Evolutionary conservation across 176 grass and related monocot genomes (phyloP).

Genomic region (Oryza nivara): DNA sequence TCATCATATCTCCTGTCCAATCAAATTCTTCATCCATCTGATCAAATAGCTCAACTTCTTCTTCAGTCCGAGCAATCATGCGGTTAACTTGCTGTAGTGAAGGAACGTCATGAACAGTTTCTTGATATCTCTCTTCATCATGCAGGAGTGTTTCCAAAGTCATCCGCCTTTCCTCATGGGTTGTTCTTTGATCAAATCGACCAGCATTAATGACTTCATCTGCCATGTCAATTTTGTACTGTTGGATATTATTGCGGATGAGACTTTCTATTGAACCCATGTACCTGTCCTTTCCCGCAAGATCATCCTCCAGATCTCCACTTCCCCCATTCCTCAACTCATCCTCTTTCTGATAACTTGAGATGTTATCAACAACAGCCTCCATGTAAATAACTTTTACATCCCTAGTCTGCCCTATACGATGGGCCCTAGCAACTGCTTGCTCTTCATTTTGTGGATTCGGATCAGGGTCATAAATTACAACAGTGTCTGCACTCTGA

Average conservation of each 20-base stretch:
- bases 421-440: conserved; percentile 97
- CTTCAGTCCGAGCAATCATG: conserved; percentile 96
- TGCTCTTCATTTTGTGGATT: conserved; percentile 99
- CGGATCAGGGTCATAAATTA: conserved; percentile 98
- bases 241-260: conserved; percentile 97
- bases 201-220: conserved; percentile 99
- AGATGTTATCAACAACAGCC: conserved; percentile 93
- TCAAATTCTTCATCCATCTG: conserved; percentile 99
- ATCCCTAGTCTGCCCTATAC: conserved; percentile 97
- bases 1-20: conserved; percentile 93
- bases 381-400: conserved; percentile 99
- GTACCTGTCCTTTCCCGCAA: conserved; percentile 95
- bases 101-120: conserved; percentile 95
- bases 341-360: conserved; percentile 99
- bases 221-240: conserved; percentile 99
- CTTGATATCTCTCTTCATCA: conserved; percentile 97
- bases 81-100: conserved; percentile 97
- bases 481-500: conserved; percentile 98
- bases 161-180: conserved; percentile 95
- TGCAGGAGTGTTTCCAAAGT: conserved; percentile 94
- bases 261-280: conserved; percentile 97
- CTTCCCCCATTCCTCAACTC: conserved; percentile 84
- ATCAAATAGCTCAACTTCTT: conserved; percentile 93
- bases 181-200: conserved; percentile 99
- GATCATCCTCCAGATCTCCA: conserved; percentile 85